Evolutionary conservation across 2,329 filamentous ascomycete genomes (phyloP).

Genomic region (Talaromyces sp.): DNA sequence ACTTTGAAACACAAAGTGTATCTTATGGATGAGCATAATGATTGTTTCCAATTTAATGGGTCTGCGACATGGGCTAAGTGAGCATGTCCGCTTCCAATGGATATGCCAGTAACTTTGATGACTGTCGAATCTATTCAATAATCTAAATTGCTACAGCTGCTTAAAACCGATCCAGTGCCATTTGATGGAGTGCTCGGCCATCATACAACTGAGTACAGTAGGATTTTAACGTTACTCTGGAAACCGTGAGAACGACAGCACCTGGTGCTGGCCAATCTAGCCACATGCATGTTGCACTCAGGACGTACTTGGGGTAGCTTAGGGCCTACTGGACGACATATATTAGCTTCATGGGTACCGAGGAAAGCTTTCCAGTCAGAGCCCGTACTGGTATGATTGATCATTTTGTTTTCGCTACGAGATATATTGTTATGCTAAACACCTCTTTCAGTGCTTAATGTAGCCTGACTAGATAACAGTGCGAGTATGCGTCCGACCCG

Average conservation of each 20-base stretch:
- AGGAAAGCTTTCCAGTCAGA: neutral
- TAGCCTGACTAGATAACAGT: neutral
- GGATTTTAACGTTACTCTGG: too few relatives aligned
- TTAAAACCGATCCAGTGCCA: too few relatives aligned
- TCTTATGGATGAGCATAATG: too few relatives aligned
- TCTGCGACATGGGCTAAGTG: too few relatives aligned
- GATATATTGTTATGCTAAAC: neutral
- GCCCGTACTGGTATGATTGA: neutral
- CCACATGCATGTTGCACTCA: neutral
- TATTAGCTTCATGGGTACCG: neutral
- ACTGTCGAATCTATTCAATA: too few relatives aligned
- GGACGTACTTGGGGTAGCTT: neutral
- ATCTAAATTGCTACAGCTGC: too few relatives aligned
- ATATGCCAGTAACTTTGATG: too few relatives aligned
- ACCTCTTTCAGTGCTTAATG: neutral
- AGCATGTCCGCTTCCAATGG: too few relatives aligned
- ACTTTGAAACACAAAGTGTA: too few relatives aligned
- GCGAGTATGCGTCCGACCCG: neutral
- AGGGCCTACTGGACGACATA: neutral
- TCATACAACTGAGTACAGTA: too few relatives aligned
- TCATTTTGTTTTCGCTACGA: neutral
- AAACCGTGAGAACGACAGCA: neutral
- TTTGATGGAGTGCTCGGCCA: too few relatives aligned
- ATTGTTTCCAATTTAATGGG: too few relatives aligned
- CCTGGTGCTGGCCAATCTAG: neutral